A percentile compares a stretch with the other conserved stretches of the same genome.
These are phyloP conservation scores for Irpex sp. DNA, from an alignment of 1,284 basidiomycete species.

Conservation along the genomic window DNA sequence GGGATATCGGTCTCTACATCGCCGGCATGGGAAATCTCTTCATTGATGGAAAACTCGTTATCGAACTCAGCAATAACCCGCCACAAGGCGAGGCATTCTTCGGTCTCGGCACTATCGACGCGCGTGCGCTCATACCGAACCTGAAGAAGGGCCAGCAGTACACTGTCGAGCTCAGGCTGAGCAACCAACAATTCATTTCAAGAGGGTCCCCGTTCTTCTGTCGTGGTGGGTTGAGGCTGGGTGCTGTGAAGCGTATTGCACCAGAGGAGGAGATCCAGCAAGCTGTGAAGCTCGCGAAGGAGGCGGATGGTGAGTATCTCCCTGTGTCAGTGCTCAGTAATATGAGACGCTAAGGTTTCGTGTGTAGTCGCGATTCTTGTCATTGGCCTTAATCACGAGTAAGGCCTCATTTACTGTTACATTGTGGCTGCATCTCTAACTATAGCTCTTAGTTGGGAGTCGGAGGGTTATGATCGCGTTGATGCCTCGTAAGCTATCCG, in stretches of 20 bases:
- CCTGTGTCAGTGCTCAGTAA: background rate
- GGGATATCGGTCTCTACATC: conserved; percentile 62
- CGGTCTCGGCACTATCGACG: conserved; percentile 45
- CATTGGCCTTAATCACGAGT: conserved; percentile 63
- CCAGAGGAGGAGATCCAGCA: conserved; percentile 47
- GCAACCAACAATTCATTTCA: conserved; percentile 45
- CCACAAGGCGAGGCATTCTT: conserved; percentile 62
- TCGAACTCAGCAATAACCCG: conserved; percentile 70
- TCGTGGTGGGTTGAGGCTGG: conserved; percentile 41
- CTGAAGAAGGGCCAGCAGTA: conserved; percentile 51
- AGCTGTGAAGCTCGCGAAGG: conserved; percentile 56
- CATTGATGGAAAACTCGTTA: conserved; percentile 56
- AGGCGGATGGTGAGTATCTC: conserved; percentile 44
- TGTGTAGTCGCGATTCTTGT: conserved; percentile 48
- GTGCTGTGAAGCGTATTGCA: conserved; percentile 53
- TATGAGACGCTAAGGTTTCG: too few relatives aligned
- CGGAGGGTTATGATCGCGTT: conserved; percentile 60
- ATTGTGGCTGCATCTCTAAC: background rate
- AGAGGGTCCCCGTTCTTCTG: conserved; percentile 11
- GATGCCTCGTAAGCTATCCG: conserved; percentile 26
- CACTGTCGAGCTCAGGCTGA: conserved; percentile 56
- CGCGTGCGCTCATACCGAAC: conserved; percentile 40
- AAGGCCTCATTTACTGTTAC: background rate
- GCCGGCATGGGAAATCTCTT: conserved; percentile 63
- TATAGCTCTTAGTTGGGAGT: conserved; percentile 47